Percentiles rank a stretch among this genome's conserved stretches.
phyloP scores from a whole-genome alignment of 2,329 filamentous ascomycete species.

The Ophiocordyceps unilateralis region DNA sequence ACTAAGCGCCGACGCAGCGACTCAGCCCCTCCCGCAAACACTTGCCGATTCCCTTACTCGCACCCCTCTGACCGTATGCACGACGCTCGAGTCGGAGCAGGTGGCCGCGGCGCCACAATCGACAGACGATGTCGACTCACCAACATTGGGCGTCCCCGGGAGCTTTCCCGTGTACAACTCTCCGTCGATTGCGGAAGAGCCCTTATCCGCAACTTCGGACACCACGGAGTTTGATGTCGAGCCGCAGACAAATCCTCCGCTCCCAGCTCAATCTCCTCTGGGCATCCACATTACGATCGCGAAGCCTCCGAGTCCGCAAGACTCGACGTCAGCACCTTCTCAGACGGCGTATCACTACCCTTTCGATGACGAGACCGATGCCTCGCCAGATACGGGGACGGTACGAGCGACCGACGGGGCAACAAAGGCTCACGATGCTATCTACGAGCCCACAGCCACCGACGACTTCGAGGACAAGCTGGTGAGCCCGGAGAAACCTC shows the following conservation, averaged over 20 bases:
- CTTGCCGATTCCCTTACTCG: not conserved
- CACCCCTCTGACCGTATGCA: slow-evolving; percentile 2
- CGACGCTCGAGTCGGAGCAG: slow-evolving; percentile 1
- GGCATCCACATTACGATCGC: slow-evolving; percentile 10
- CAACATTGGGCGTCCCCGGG: slow-evolving; percentile 49
- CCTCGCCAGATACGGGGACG: slow-evolving; percentile 3
- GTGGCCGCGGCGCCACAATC: slow-evolving; percentile 3
- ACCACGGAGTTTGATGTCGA: slow-evolving; percentile 60
- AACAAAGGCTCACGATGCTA: slow-evolving; percentile 1
- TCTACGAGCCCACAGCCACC: slow-evolving; percentile 7
- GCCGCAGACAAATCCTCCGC: slow-evolving; percentile 40
- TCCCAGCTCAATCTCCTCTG: slow-evolving; percentile 13
- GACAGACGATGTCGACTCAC: slow-evolving; percentile 32
- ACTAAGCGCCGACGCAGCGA: not conserved
- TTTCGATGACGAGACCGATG: slow-evolving; percentile 27
- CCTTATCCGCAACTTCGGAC: slow-evolving; percentile 38
- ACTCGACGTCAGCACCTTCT: slow-evolving; percentile 8
- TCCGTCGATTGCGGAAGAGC: slow-evolving; percentile 23
- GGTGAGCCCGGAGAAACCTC: slow-evolving; percentile 11
- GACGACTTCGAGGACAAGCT: slow-evolving; percentile 19
- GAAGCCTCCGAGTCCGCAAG: slow-evolving; percentile 13
- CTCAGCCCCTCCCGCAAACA: not conserved
- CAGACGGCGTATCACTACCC: slow-evolving; percentile 31
- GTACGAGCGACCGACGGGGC: slow-evolving; percentile 9
- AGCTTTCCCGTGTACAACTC: slow-evolving; percentile 32